Evolutionary conservation across 2,329 filamentous ascomycete species (phyloP).

Genomic region (Alternaria infectoria): DNA sequence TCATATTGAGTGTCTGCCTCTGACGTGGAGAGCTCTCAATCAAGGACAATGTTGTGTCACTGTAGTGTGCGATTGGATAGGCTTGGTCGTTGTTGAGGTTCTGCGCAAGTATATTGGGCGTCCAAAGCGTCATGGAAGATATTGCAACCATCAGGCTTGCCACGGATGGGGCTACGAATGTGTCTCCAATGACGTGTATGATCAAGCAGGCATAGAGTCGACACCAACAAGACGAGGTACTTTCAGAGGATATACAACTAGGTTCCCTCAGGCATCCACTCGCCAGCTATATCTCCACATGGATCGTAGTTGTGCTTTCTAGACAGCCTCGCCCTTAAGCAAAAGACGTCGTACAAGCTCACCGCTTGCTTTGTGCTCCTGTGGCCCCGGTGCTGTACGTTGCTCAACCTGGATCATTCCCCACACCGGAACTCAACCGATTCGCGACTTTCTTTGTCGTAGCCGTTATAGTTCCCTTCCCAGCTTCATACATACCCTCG

Average conservation of each 20-base stretch:
- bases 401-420: constrained; percentile 22
- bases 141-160: neutral
- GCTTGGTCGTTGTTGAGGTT: neutral
- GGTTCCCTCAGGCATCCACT: neutral
- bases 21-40: neutral
- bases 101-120: neutral
- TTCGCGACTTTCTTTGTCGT: constrained; percentile 20
- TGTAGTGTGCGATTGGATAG: neutral
- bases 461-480: neutral
- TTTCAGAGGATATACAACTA: neutral
- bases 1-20: neutral
- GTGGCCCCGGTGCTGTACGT: constrained; percentile 18
- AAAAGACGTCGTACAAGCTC: constrained; percentile 28
- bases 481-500: neutral
- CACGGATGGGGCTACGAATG: neutral
- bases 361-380: constrained; percentile 29
- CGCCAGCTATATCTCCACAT: neutral
- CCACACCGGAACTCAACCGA: constrained; percentile 27
- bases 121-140: neutral
- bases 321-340: neutral
- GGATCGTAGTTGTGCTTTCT: neutral
- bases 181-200: neutral
- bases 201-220: neutral
- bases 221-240: neutral
- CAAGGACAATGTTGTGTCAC: neutral